Conservation (phyloP, 345 rosid genomes). For the Zanthoxylum bungeanum region DNA sequence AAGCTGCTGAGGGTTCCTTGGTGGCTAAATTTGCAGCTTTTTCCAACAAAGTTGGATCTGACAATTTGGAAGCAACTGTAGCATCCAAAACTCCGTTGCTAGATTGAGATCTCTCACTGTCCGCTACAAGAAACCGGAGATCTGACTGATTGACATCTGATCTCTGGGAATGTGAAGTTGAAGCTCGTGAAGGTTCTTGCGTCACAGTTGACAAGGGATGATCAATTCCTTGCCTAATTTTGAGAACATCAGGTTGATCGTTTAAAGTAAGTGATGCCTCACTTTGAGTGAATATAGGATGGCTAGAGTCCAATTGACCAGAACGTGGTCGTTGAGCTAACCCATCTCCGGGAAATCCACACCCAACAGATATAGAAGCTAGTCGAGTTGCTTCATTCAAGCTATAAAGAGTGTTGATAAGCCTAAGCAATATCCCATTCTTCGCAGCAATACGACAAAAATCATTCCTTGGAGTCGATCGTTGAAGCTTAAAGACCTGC, state of each 20-base stretch:
- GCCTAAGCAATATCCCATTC: conserved; percentile 79
- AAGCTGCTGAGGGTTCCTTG: conserved; percentile 28
- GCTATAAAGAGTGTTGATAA: conserved; percentile 93
- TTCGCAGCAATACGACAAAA: conserved; percentile 96
- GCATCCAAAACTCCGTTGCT: conserved; percentile 55
- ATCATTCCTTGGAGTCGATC: conserved; percentile 91
- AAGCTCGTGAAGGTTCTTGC: conserved; percentile 70
- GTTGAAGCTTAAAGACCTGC: conserved; percentile 97
- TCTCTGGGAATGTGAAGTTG: conserved; percentile 71
- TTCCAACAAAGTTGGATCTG: conserved; percentile 34
- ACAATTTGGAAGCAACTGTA: conserved; percentile 35
- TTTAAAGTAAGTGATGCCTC: conserved; percentile 43
- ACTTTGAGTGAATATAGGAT: conserved; percentile 59
- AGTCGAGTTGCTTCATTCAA: conserved; percentile 91
- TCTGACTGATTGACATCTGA: conserved; percentile 59
- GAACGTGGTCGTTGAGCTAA: conserved; percentile 59
- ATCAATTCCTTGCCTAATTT: conserved; percentile 59
- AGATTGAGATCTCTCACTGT: conserved; percentile 60
- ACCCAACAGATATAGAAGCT: conserved; percentile 65
- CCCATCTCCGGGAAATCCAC: conserved; percentile 58
- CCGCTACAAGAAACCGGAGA: conserved; percentile 35
- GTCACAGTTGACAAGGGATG: conserved; percentile 31
- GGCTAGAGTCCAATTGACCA: conserved; percentile 68
- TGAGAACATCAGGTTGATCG: conserved; percentile 63
- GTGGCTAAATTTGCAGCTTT: conserved; percentile 28